Conservation (phyloP, 2,329 filamentous ascomycete genomes). For the Pseudogymnoascus sp. region DNA sequence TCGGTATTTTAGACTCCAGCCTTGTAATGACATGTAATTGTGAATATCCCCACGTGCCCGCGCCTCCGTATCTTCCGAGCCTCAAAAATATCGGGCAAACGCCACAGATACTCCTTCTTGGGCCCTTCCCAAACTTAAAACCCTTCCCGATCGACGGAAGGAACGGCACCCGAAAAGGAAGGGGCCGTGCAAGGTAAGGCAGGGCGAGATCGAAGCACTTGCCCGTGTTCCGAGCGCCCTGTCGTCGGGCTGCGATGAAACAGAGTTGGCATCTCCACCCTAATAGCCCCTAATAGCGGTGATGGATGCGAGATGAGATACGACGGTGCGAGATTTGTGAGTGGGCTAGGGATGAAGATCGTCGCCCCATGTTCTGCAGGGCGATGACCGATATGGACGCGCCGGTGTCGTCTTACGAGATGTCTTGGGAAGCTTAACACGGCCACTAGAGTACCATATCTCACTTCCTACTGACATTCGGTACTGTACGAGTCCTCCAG, state of each 20-base stretch:
- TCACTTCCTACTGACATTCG: background rate
- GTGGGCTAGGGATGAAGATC: background rate
- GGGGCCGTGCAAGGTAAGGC: background rate
- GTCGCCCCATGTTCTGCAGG: background rate
- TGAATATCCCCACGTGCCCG: background rate
- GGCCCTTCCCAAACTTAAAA: background rate
- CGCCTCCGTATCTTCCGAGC: background rate
- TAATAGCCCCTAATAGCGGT: background rate
- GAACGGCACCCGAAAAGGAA: background rate
- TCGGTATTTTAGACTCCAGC: background rate
- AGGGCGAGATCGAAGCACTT: background rate
- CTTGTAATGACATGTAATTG: background rate
- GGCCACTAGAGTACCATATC: background rate
- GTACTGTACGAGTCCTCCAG: background rate
- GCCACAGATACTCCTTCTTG: background rate
- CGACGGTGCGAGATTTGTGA: background rate
- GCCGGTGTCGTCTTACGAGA: background rate
- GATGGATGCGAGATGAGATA: background rate
- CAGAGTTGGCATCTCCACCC: background rate
- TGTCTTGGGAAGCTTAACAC: slow-evolving; percentile 6
- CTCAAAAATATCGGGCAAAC: background rate
- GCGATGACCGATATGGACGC: background rate
- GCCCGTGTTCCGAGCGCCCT: background rate
- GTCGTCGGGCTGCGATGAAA: background rate
- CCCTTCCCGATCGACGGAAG: background rate